phyloP scores from a whole-genome alignment of 352 stramenopile genomes.

The Phytophthora citrophthora region DNA sequence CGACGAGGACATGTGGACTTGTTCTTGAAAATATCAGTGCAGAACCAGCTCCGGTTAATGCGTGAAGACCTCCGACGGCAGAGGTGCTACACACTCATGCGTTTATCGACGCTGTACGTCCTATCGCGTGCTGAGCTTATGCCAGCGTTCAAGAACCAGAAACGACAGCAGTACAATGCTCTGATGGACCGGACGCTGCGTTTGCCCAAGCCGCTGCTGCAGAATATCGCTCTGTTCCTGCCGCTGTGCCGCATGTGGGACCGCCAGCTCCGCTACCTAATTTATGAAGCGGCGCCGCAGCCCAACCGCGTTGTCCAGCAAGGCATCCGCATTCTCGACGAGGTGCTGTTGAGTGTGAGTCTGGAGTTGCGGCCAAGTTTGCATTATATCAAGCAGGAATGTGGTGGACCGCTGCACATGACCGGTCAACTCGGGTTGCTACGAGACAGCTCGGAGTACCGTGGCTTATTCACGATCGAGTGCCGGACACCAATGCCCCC shows the following conservation, averaged over 20 bases:
- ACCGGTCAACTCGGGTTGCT: conserved; percentile 75
- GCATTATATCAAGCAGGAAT: conserved; percentile 54
- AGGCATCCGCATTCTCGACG: conserved; percentile 82
- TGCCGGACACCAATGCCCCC: conserved; percentile 51
- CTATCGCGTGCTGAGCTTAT: conserved; percentile 53
- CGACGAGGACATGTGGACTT: conserved; percentile 83
- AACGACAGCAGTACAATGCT: conserved; percentile 53
- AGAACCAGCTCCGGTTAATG: conserved; percentile 87
- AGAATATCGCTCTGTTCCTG: conserved; percentile 81
- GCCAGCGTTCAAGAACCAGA: conserved; percentile 46
- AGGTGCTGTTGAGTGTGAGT: conserved; percentile 79
- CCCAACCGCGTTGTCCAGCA: conserved; percentile 83
- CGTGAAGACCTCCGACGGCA: conserved; percentile 71
- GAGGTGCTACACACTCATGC: conserved; percentile 75
- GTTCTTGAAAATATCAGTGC: conserved; percentile 86
- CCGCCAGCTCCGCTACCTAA: conserved; percentile 80
- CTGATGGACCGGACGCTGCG: conserved; percentile 75
- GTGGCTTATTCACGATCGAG: conserved; percentile 64
- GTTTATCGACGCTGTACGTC: conserved; percentile 76
- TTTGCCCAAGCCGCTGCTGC: conserved; percentile 78
- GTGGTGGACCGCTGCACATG: conserved; percentile 43
- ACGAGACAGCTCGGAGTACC: conserved; percentile 71
- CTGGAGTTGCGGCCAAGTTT: conserved; percentile 69
- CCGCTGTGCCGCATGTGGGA: conserved; percentile 82
- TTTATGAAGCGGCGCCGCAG: conserved; percentile 73